phyloP scores from a whole-genome alignment of 2,329 filamentous ascomycete genomes.

The Neoscytalidium dimidiatum region DNA sequence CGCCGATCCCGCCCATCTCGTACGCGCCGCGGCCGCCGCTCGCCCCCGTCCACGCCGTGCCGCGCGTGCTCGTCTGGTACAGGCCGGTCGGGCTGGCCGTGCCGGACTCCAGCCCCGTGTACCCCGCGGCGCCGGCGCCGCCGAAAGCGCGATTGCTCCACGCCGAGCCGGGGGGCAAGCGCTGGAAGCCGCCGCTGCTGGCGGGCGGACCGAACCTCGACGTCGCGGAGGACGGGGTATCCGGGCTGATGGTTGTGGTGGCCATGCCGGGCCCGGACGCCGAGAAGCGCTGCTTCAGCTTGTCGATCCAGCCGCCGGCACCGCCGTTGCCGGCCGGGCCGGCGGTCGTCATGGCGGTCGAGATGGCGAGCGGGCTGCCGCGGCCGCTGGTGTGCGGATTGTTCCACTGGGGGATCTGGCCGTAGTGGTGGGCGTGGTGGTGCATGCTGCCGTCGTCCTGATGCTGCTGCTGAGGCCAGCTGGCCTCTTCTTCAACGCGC shows the following conservation, averaged over 20 bases:
- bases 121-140: background rate
- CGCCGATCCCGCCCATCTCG: background rate
- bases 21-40: background rate
- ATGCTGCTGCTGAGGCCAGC: background rate
- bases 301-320: background rate
- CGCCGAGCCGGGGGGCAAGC: background rate
- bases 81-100: background rate
- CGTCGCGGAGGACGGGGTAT: background rate
- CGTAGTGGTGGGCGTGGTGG: background rate
- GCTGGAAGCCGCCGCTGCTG: background rate
- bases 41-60: background rate
- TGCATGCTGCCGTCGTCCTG: background rate
- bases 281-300: background rate
- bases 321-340: background rate
- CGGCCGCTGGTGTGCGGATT: background rate
- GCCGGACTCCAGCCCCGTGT: background rate
- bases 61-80: background rate
- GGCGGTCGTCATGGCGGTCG: background rate
- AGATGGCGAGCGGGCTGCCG: background rate
- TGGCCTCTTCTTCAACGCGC: constrained; percentile 9
- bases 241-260: background rate
- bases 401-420: background rate
- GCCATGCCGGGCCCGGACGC: background rate
- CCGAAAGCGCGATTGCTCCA: constrained; percentile 2
- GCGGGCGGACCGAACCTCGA: background rate